Percentiles rank a stretch among this genome's conserved stretches.
Evolutionary conservation across 2,329 filamentous ascomycete species (phyloP).

Genomic region (Fusarium sp.): DNA sequence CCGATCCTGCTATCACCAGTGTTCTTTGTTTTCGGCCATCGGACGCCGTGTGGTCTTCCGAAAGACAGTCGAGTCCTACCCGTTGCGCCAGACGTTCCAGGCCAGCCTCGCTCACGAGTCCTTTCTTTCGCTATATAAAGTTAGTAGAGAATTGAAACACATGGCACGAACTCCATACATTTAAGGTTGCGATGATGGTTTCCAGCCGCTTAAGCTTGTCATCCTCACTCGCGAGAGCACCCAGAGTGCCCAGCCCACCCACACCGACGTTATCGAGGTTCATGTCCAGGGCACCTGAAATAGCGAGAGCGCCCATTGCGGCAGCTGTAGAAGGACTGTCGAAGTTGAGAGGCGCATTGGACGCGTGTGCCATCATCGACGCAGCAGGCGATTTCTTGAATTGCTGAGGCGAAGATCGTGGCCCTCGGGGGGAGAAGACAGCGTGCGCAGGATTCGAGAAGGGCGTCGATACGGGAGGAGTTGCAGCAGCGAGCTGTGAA

Average conservation of each 20-base stretch:
- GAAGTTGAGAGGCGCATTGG: conserved; percentile 66
- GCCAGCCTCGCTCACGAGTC: conserved; percentile 79
- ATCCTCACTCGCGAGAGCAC: conserved; percentile 62
- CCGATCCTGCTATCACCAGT: conserved; percentile 72
- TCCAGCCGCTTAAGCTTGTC: conserved; percentile 69
- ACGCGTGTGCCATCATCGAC: conserved; percentile 62
- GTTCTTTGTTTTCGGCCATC: conserved; percentile 65
- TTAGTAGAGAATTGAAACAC: conserved; percentile 8
- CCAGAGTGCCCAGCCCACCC: conserved; percentile 60
- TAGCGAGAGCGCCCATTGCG: conserved; percentile 68
- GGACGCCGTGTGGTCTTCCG: conserved; percentile 65
- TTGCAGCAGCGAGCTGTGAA: conserved; percentile 68
- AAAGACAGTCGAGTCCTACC: conserved; percentile 74
- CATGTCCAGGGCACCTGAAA: conserved; percentile 66
- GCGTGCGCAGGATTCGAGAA: conserved; percentile 70
- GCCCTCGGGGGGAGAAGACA: conserved; percentile 71
- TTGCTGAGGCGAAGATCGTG: conserved; percentile 73
- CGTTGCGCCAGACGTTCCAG: conserved; percentile 78
- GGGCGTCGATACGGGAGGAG: conserved; percentile 75
- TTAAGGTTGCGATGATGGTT: conserved; percentile 63
- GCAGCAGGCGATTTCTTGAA: conserved; percentile 74
- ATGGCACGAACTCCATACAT: conserved; percentile 54
- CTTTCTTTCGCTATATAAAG: conserved; percentile 61
- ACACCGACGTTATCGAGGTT: conserved; percentile 66
- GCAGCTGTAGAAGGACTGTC: conserved; percentile 75